Base-by-base conservation (phyloP, 140 eudicot genomes). In the Artemisia princeps region DNA sequence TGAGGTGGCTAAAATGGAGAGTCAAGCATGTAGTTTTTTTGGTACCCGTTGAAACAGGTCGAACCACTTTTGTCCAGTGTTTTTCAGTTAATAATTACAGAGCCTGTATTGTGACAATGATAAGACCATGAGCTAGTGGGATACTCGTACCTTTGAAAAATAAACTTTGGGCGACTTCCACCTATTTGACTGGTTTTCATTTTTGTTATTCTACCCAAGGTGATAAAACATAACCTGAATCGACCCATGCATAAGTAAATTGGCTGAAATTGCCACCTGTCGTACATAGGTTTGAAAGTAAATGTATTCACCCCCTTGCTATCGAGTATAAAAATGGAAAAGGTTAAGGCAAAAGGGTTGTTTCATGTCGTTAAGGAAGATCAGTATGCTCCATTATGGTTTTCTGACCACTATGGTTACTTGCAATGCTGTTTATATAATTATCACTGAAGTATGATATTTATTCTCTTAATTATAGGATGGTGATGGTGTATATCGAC, bases 401-500 rank as follows among this genome's bases (percentile, higher is more conserved):
- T 56, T 11, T 11, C 7, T 22, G 33, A 56, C 6, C 56, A n/a
- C 42, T 30, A 37, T 44, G 40, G 37, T 50, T 44, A 49, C 22
- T 48, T 51, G 67, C 42, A 10, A 10, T 28, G 30, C 22, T 68
- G 13, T 45, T 44, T 64, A 30, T 30, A 44, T 24, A n/a, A 20
- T 30, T 48, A 70, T 23, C 15, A 5, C 40, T 26, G 49, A 55
- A 56, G 53, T 57, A 19, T 76, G 50, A 64, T 28, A 33, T 48
- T 12, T 28, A 5, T 51, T 50, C 28, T 62, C 13, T 58, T 26
- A 24, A 16, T 72, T 64, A 30, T 73, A 91, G 97, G 89, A 87
- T 71, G 80, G 76, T 51, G 78, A 37, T 62, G 88, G 86, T 23
- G 73, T 73, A 16, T 91, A 91, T 76, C 76, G 80, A 53, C 88